These are phyloP conservation scores for Tremellales sp. DNA, from an alignment of 1,284 basidiomycete genomes.

Conservation along the genomic window DNA sequence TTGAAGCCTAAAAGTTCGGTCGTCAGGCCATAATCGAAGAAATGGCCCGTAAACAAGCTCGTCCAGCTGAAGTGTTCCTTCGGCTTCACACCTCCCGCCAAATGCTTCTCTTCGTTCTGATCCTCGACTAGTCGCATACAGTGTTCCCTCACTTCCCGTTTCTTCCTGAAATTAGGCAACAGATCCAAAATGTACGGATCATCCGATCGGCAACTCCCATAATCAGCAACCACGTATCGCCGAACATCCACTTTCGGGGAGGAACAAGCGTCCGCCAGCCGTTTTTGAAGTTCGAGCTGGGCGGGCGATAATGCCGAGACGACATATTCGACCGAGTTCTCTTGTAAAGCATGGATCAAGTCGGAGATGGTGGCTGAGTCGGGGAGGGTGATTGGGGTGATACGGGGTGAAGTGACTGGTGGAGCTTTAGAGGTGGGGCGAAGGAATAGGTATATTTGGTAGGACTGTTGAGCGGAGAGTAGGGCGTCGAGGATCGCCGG, in stretches of 20 bases:
- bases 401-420: not conserved
- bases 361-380: conserved; percentile 2
- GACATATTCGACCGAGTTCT: conserved; percentile 1
- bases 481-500: conserved; percentile 11
- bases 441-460: conserved; percentile 5
- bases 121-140: conserved; percentile 1
- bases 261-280: conserved; percentile 12
- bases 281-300: conserved; percentile 4
- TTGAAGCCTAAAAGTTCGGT: conserved; percentile 11
- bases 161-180: conserved; percentile 6
- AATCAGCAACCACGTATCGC: conserved; percentile 12
- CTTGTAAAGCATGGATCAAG: not conserved
- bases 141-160: conserved; percentile 5
- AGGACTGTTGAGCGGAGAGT: not conserved
- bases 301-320: conserved; percentile 4
- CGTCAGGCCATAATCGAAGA: conserved; percentile 12
- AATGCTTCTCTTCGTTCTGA: not conserved
- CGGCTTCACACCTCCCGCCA: not conserved
- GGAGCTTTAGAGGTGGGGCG: conserved; percentile 6
- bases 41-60: conserved; percentile 10
- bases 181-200: conserved; percentile 7
- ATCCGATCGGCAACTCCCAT: conserved; percentile 8
- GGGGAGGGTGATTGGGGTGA: not conserved
- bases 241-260: not conserved
- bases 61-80: conserved; percentile 9